Conservation (phyloP, 2,329 filamentous ascomycete genomes). For the Penicillium sp. region DNA sequence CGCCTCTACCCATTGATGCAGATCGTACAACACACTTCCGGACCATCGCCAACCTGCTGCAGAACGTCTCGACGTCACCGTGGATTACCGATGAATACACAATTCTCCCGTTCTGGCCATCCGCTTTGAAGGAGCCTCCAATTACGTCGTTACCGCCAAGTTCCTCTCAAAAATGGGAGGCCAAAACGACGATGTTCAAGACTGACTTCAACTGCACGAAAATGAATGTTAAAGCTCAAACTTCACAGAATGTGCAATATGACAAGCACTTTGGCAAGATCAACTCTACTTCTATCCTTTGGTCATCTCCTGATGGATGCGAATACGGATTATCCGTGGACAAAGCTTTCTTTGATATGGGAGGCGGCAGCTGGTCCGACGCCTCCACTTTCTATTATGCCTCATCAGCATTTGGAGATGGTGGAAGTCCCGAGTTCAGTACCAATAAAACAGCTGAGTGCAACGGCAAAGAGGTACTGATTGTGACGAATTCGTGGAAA, state of each 20-base stretch:
- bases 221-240: conserved; percentile 11
- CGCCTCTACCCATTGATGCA: conserved; percentile 16
- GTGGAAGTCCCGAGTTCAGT: background rate
- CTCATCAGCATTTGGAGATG: background rate
- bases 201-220: conserved; percentile 14
- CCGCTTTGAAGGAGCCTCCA: background rate
- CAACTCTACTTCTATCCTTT: conserved; percentile 4
- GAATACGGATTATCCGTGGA: conserved; percentile 9
- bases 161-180: conserved; percentile 15
- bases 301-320: conserved; percentile 14
- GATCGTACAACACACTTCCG: conserved; percentile 25
- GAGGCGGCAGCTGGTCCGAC: conserved; percentile 20
- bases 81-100: conserved; percentile 29
- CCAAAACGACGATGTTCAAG: conserved; percentile 19
- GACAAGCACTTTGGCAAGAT: background rate
- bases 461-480: conserved; percentile 7
- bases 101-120: conserved; percentile 27
- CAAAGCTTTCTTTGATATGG: background rate
- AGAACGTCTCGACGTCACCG: conserved; percentile 29
- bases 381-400: conserved; percentile 11
- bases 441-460: conserved; percentile 10
- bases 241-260: background rate
- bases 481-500: conserved; percentile 10
- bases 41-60: conserved; percentile 23
- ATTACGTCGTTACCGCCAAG: conserved; percentile 10